Percentiles rank a stretch among this genome's conserved stretches.
These are phyloP conservation scores for Cenchrus americanus DNA, from an alignment of 176 grass and related monocot species.

Conservation along the genomic window DNA sequence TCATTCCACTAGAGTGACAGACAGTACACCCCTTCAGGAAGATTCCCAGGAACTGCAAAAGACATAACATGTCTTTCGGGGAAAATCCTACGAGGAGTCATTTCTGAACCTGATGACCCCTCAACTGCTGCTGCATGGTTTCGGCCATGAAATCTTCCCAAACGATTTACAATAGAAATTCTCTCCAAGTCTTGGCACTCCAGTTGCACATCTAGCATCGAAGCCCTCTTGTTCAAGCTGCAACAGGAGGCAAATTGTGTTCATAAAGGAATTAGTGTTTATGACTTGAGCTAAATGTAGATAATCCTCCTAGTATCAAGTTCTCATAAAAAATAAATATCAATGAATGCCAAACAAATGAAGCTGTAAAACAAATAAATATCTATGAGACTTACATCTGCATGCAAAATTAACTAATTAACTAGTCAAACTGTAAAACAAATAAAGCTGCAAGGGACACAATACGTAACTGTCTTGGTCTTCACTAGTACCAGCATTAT, in stretches of 20 bases:
- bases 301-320: not conserved
- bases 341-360: not conserved
- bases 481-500: not conserved
- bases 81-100: constrained; percentile 52
- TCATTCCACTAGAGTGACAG: constrained; percentile 66
- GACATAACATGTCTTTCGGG: constrained; percentile 76
- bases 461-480: not conserved
- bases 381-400: constrained; percentile 16
- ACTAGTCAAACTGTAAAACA: constrained; percentile 1
- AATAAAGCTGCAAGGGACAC: not conserved
- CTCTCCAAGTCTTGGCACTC: constrained; percentile 96
- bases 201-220: constrained; percentile 80
- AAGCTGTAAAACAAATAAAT: not conserved
- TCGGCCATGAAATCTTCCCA: constrained; percentile 91
- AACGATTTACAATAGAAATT: constrained; percentile 81
- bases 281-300: constrained; percentile 8
- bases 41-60: constrained; percentile 71
- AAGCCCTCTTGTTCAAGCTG: constrained; percentile 88
- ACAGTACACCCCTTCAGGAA: constrained; percentile 73
- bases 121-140: constrained; percentile 57
- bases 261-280: constrained; percentile 11
- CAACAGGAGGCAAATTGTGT: constrained; percentile 24
- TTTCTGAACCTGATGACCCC: constrained; percentile 53
- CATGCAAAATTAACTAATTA: constrained; percentile 12
- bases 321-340: constrained; percentile 19